Conservation (phyloP, 2,329 filamentous ascomycete genomes). For the Aureobasidium leucospermi region DNA sequence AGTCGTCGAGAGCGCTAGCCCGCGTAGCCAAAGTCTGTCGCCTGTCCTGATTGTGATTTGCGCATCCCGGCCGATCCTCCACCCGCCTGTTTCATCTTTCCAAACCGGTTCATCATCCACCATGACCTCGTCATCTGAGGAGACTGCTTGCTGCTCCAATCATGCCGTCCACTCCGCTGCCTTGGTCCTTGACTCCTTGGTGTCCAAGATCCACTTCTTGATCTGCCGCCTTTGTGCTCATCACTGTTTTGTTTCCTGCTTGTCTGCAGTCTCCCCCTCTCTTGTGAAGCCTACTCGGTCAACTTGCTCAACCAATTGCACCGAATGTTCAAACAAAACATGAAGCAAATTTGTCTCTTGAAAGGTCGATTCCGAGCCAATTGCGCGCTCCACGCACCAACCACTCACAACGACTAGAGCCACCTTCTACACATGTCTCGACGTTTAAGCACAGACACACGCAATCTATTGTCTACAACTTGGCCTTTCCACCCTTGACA, state of each 20-base stretch:
- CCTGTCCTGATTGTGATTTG: conserved; percentile 7
- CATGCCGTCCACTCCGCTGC: background rate
- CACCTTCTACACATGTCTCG: background rate
- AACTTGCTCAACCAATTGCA: background rate
- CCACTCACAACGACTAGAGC: background rate
- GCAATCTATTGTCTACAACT: conserved; percentile 33
- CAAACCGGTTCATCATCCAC: conserved; percentile 1
- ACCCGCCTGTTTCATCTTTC: conserved; percentile 4
- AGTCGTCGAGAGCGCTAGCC: conserved; percentile 1
- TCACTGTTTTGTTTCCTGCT: background rate
- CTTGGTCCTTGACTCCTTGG: background rate
- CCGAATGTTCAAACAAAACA: background rate
- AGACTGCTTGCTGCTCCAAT: conserved; percentile 2
- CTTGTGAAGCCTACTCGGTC: background rate
- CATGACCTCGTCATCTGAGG: conserved; percentile 1
- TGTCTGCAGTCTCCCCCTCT: background rate
- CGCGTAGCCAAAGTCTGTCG: conserved; percentile 1
- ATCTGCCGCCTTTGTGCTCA: background rate
- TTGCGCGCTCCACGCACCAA: background rate
- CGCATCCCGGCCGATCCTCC: background rate
- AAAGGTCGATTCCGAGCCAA: background rate
- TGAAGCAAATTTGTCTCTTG: background rate
- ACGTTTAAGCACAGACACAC: conserved; percentile 3
- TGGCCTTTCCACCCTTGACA: conserved; percentile 52
- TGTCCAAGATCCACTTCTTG: background rate